Evolutionary conservation across 2,329 filamentous ascomycete species (phyloP), one percentile per base, ranked within the genome.

Genomic region (Penicillium hordei): DNA sequence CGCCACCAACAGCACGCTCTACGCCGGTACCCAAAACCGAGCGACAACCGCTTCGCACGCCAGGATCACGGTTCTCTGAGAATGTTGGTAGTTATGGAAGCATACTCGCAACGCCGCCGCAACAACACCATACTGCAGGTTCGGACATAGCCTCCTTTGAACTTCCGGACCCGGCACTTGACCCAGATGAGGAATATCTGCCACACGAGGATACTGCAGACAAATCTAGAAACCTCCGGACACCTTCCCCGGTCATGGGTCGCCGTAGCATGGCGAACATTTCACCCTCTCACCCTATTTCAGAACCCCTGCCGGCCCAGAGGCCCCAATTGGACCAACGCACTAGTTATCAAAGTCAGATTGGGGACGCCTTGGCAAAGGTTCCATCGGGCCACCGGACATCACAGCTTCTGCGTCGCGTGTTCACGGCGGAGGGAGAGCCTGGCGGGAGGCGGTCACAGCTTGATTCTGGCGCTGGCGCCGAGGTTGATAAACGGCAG

Each of bases 401-500:
- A n/a, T 63, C 71, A 5, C 64, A 69, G 25, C 69, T 78, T 9
- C 60, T 78, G 17, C 72, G 75, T 48, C 72, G 75, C 9, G 74
- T 79, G 7, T 73, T 80, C 34, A 75, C 77, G 4, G 59, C 70
- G 4, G 72, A 73, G n/a, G 59, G 62, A 31, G 70, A 75, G 65
- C 78, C 72, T 64, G 76, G 73, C 1, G 74, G 70, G 12, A 76
- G 70, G 51, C 81, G 83, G 63, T 76, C 82, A 4, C 81, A 83
- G 17, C 73, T 84, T 6, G 82, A 85, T 56, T 79, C 81, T 2
- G 23, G 42, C 51, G 53, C 48, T 27, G 81, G 82, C 49, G 82
- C 86, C 42, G 83, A 90, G 39, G 81, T 95, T 4, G 88, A 90
- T 44, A 81, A 87, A 56, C 83, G 86, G 19, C 88, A 96, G 72